phyloP scores from a whole-genome alignment of 2,329 filamentous ascomycete genomes.

The Penicillium sp. region DNA sequence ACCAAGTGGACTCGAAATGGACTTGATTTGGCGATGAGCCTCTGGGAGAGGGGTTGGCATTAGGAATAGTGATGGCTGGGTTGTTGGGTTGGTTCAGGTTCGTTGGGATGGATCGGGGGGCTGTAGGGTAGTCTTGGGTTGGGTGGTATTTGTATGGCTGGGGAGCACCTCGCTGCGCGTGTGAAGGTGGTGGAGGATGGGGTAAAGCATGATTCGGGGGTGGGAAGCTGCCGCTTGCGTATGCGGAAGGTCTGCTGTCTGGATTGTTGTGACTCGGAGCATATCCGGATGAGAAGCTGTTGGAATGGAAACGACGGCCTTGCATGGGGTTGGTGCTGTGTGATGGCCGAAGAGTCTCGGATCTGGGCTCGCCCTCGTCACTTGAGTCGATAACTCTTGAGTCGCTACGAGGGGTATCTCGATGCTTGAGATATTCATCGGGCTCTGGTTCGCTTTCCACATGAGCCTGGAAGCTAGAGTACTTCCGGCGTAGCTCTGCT shows the following conservation, averaged over 20 bases:
- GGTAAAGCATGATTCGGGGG: slow-evolving; percentile 8
- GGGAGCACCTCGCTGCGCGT: not conserved
- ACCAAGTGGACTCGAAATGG: slow-evolving; percentile 9
- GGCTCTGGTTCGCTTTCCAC: slow-evolving; percentile 36
- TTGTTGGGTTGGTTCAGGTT: slow-evolving; percentile 5
- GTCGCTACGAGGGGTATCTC: slow-evolving; percentile 5
- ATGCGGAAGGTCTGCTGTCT: slow-evolving; percentile 7
- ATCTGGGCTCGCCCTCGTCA: slow-evolving; percentile 18
- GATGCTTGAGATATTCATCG: slow-evolving; percentile 12
- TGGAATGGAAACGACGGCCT: slow-evolving; percentile 14
- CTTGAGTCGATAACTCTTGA: slow-evolving; percentile 11
- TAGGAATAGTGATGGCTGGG: not conserved
- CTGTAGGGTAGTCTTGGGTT: slow-evolving; percentile 6
- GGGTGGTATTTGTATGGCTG: slow-evolving; percentile 13
- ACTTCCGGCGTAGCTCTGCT: slow-evolving; percentile 29
- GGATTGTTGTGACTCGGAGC: not conserved
- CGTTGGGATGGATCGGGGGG: slow-evolving; percentile 17
- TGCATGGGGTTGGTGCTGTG: slow-evolving; percentile 1
- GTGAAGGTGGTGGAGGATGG: slow-evolving; percentile 3
- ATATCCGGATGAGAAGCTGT: slow-evolving; percentile 14
- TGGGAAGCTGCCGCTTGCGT: slow-evolving; percentile 12
- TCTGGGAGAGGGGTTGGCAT: slow-evolving; percentile 12
- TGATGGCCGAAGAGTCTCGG: slow-evolving; percentile 2
- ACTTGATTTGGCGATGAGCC: slow-evolving; percentile 16
- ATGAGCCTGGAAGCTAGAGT: slow-evolving; percentile 36